Base-by-base conservation (phyloP, 2,329 filamentous ascomycete species). In the Beauveria varroae region DNA sequence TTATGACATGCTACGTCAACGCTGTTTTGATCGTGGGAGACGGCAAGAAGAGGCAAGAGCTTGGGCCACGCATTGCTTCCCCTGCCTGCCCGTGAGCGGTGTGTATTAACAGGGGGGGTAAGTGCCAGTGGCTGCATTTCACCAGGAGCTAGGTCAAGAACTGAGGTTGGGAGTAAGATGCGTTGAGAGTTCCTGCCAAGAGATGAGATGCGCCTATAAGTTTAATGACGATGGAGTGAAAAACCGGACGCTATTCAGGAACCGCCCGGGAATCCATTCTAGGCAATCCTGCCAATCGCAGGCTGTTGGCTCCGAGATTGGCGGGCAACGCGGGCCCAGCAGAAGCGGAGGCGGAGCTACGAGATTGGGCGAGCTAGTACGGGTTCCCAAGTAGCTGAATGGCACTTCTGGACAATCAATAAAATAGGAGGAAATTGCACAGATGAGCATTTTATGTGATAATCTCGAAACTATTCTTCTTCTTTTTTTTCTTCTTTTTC, bases 181-280 rank as follows among this genome's bases (percentile, higher is more conserved):
- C 41, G 22, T 5, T 41, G 10, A 26, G 20, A 14, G 40, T 41
- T 49, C 55, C 28, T n/a, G 30, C 53, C 18, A 56, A 10, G 40
- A 26, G 46, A 46, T 43, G 14, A 56, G 41, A 37, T 54, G 34
- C 12, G 30, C 41, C 37, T 28, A 20, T 10, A 28, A 46, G 14
- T 16, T 5, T 4, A 0, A 37, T 10, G 16, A 14, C 3, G 34
- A 30, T 2, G 24, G 24, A 37, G 34, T 37, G 34, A 37, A 37
- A 14, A 37, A 16, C 5, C 16, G 10, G 34, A 37, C 34, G 34
- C 12, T 16, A 37, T 37, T 37, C 34, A 37, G 34, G 34, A 16
- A 37, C 34, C 12, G 34, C 34, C 43, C 56, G 56, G 56, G 44
- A 58, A 34, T 58, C 56, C 56, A 30, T 58, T 58, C 51, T 51